Evolutionary conservation across 2,329 filamentous ascomycete genomes (phyloP), one percentile per base, ranked within the genome.

Genomic region (Coniochaeta hoffmannii): DNA sequence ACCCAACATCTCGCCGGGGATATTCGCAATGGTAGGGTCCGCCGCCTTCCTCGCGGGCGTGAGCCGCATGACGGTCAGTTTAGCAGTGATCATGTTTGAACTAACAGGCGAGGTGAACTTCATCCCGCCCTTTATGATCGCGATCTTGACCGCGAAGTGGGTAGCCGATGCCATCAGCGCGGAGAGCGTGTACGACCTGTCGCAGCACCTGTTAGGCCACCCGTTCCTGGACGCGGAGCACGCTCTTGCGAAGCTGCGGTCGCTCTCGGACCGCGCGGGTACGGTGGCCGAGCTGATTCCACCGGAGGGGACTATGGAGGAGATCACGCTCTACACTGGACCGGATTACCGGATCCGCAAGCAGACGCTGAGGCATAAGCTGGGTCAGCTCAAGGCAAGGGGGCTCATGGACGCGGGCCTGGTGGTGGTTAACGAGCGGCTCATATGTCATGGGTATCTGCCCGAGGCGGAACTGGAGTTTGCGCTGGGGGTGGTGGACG

Each of bases 61-160:
- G 3, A 78, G 1, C 77, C 75, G 81, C 35, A 83, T 83, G 80
- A 83, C 80, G 0, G 76, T 59, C 7, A 59, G 56, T 32, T 70
- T 84, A 7, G 76, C 76, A 9, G 81, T 83, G 36, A 81, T 83
- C 65, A 83, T 83, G 79, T 83, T 83, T 64, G 80, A 81, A 63
- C 71, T 84, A 8, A 83, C 80, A 0, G 80, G 81, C 36, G 79
- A 82, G 60, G 72, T 83, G 8, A 75, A 80, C 57, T 83, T 81
- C 64, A 74, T 80, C 10, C 69, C 82, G 1, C 79, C 81, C 11
- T 76, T 81, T 59, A 83, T 83, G 79, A 73, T 82, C 22, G 79
- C 80, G 7, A 83, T 84, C 55, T 69, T 84, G 6, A 74, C 81
- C 0, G 78, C 80, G 0, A 83, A 83, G 65, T 84, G 79, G 79